Conservation (phyloP, 2,329 filamentous ascomycete species). For the Colletotrichum sp. region DNA sequence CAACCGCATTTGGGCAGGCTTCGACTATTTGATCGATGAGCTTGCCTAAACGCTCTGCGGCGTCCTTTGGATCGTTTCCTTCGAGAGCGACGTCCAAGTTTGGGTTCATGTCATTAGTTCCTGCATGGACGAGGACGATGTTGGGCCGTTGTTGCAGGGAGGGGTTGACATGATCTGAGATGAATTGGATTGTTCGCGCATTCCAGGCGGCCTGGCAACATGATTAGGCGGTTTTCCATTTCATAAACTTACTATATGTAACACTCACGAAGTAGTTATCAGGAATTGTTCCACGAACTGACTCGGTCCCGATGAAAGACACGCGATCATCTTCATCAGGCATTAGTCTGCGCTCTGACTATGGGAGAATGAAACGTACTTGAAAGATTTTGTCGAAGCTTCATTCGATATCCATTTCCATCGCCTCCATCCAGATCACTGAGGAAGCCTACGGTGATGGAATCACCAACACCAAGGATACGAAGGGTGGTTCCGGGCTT, state of each 20-base stretch:
- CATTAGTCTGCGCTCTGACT: background rate
- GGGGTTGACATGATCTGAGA: constrained; percentile 31
- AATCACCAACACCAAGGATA: constrained; percentile 42
- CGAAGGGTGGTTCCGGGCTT: constrained; percentile 34
- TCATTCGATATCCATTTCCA: constrained; percentile 39
- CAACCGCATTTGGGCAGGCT: constrained; percentile 34
- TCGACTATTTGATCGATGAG: constrained; percentile 35
- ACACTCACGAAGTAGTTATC: constrained; percentile 36
- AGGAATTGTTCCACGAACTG: constrained; percentile 29
- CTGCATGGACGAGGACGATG: constrained; percentile 39
- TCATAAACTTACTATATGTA: no score
- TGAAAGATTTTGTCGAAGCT: constrained; percentile 31
- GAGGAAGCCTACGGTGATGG: constrained; percentile 36
- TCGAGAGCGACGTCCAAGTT: constrained; percentile 30
- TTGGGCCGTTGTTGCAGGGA: constrained; percentile 39
- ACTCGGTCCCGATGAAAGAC: constrained; percentile 35
- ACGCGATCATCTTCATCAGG: constrained; percentile 25
- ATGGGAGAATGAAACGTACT: constrained; percentile 22
- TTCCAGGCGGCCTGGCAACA: constrained; percentile 36
- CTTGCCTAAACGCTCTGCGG: constrained; percentile 31
- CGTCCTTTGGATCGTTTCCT: constrained; percentile 33
- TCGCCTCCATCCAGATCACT: constrained; percentile 30
- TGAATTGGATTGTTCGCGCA: constrained; percentile 41
- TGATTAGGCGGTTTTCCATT: no score
- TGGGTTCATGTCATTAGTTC: constrained; percentile 43